These are phyloP conservation scores for Exophiala calicioides DNA, from an alignment of 2,329 filamentous ascomycete species.

Conservation along the genomic window DNA sequence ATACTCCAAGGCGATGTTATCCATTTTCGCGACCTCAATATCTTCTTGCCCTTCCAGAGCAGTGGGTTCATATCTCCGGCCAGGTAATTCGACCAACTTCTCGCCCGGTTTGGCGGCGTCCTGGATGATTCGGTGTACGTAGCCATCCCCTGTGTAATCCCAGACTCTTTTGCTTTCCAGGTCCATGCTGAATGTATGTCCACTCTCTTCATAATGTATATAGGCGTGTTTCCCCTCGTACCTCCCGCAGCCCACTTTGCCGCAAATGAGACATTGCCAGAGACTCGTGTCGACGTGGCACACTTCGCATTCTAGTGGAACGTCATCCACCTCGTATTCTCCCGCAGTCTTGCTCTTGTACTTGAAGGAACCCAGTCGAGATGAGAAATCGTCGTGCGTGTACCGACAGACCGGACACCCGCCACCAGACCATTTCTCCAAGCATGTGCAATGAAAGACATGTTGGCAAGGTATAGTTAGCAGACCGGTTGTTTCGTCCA, in stretches of 20 bases:
- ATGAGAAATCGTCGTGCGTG: conserved; percentile 63
- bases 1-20: conserved; percentile 88
- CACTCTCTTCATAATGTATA: conserved; percentile 85
- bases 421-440: conserved; percentile 92
- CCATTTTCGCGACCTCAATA: conserved; percentile 57
- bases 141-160: conserved; percentile 95
- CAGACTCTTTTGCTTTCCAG: conserved; percentile 92
- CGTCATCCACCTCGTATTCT: conserved; percentile 58
- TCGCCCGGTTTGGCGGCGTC: conserved; percentile 68
- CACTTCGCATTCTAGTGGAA: conserved; percentile 64
- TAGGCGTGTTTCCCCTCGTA: conserved; percentile 95
- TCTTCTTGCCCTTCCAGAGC: conserved; percentile 30
- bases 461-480: conserved; percentile 97
- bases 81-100: conserved; percentile 78
- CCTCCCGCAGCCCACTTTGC: conserved; percentile 86
- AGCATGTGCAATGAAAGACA: conserved; percentile 93
- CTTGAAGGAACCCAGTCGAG: conserved; percentile 29
- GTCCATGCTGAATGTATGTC: conserved; percentile 90
- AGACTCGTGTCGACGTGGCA: conserved; percentile 81
- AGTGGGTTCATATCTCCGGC: conserved; percentile 56
- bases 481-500: conserved; percentile 95
- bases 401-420: conserved; percentile 95
- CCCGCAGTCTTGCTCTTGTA: conserved; percentile 28
- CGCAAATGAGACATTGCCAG: conserved; percentile 95
- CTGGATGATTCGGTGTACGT: conserved; percentile 92